Evolutionary conservation across 768 basidiomycete species (phyloP), one percentile per base, ranked within the genome.

Genomic region (Tylopilus felleus): DNA sequence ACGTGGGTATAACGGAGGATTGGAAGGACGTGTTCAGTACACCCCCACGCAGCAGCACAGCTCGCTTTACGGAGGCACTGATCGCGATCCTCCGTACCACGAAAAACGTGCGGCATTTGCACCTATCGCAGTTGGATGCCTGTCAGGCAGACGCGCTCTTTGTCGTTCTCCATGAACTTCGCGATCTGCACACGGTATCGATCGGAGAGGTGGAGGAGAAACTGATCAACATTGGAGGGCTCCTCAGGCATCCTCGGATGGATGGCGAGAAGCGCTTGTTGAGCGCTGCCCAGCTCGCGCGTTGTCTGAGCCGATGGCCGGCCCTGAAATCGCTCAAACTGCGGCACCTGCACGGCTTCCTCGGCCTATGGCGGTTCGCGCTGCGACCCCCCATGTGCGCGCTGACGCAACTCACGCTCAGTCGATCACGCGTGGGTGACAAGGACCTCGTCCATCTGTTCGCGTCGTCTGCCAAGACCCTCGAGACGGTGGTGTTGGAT

Each of bases 401-500:
- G 21, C 47, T 63, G n/a, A 65, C 61, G 4, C 60, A 60, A 2
- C 64, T 65, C 39, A 16, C 38, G n/a, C 49, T 65, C 49, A 46
- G 52, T 2, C 51, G 44, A 3, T 65, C 64, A 1, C 43, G 43
- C 13, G 23, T 65, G 42, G 25, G 51, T 19, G 64, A 65, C 49
- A 52, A 53, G 42, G 63, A 65, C 44, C 63, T 65, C 40, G 31
- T 17, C 16, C 46, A 59, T 27, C 50, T 65, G 0, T 60, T 60
- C 12, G 23, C 38, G 23, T 51, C 60, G 12, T 55, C 63, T 1
- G 51, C 50, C 1, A 39, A 8, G 1, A 47, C 60, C 42, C 64
- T 65, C 45, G 64, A 65, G 43, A 52, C 47, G 4, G 64, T 65
- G 8, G 52, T 48, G 38, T 36, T 65, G 1, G 60, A 65, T 5